Conservation (phyloP, 2,329 filamentous ascomycete species). For the Fusarium sp. region DNA sequence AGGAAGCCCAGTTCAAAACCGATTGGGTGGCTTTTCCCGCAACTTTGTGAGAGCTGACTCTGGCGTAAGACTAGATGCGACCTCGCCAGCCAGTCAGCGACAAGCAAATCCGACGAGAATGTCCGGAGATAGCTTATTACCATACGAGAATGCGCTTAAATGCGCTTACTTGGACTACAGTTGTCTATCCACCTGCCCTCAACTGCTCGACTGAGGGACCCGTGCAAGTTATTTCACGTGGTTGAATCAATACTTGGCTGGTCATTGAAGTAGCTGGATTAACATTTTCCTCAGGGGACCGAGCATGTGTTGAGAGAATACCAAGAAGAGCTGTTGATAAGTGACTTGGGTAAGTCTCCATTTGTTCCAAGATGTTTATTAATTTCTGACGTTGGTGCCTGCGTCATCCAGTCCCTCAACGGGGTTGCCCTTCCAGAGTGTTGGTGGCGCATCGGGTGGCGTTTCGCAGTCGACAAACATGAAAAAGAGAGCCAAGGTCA, state of each 20-base stretch:
- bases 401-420: too few relatives aligned
- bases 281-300: too few relatives aligned
- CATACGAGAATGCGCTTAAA: conserved; percentile 10
- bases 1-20: not conserved
- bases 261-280: too few relatives aligned
- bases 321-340: too few relatives aligned
- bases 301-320: too few relatives aligned
- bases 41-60: not conserved
- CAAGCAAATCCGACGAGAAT: not conserved
- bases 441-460: too few relatives aligned
- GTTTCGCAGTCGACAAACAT: too few relatives aligned
- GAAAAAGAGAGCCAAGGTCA: not conserved
- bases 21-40: not conserved
- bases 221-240: not conserved
- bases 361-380: too few relatives aligned
- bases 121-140: conserved; percentile 6
- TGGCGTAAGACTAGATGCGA: not conserved
- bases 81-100: not conserved
- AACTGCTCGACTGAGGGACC: not conserved
- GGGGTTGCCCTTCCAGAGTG: too few relatives aligned
- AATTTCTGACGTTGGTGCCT: too few relatives aligned
- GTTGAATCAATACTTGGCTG: too few relatives aligned
- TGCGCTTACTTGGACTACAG: not conserved
- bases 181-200: not conserved
- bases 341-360: too few relatives aligned